Percentiles rank a stretch among this genome's conserved stretches.
Conservation (phyloP, 2,329 filamentous ascomycete species). For the Aspergillus pseudoviridinutans region DNA sequence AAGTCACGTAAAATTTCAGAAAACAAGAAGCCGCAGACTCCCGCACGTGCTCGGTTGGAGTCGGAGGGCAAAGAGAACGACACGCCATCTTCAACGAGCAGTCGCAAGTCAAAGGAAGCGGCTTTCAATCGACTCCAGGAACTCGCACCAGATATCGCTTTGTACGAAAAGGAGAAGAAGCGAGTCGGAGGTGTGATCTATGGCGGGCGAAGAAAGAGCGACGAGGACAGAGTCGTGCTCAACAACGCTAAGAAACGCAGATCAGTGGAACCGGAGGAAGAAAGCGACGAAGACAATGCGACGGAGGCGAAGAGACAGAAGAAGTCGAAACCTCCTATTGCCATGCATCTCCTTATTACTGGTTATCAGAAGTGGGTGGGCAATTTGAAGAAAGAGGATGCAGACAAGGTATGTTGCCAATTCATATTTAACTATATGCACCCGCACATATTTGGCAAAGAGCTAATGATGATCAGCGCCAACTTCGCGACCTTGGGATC, state of each 20-base stretch:
- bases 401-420: slow-evolving; percentile 64
- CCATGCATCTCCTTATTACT: slow-evolving; percentile 75
- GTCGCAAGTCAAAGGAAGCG: slow-evolving; percentile 82
- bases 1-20: slow-evolving; percentile 28
- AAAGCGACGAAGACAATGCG: slow-evolving; percentile 49
- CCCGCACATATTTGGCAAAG: neutral
- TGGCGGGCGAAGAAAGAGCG: slow-evolving; percentile 49
- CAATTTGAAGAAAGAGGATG: slow-evolving; percentile 68
- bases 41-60: slow-evolving; percentile 48
- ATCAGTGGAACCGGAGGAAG: slow-evolving; percentile 45
- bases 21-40: slow-evolving; percentile 46
- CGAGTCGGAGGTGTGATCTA: slow-evolving; percentile 64
- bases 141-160: slow-evolving; percentile 75
- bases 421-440: neutral
- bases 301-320: slow-evolving; percentile 62
- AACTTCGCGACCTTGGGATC: slow-evolving; percentile 79
- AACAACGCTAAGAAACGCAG: slow-evolving; percentile 40
- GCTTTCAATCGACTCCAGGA: slow-evolving; percentile 73
- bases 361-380: slow-evolving; percentile 79
- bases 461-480: slow-evolving; percentile 53
- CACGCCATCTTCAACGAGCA: slow-evolving; percentile 70
- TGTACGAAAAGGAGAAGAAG: slow-evolving; percentile 93
- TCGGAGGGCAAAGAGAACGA: slow-evolving; percentile 76
- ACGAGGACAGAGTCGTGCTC: slow-evolving; percentile 34
- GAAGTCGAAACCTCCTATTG: slow-evolving; percentile 59